Base-by-base conservation (phyloP, 2,329 filamentous ascomycete species). In the Aspergillus clavatus region DNA sequence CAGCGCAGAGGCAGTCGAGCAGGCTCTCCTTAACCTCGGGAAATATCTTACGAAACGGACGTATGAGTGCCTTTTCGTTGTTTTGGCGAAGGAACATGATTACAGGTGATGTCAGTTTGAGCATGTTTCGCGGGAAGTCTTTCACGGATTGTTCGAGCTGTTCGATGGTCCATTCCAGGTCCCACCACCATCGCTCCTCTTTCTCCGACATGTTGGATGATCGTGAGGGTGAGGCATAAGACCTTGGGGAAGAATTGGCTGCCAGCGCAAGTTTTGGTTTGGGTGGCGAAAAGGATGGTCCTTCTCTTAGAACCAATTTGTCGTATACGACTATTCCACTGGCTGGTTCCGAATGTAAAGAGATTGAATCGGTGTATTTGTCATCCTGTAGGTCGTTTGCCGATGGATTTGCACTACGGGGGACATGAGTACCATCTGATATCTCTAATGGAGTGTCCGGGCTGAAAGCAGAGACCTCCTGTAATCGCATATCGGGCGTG, bases 151-250 rank as follows among this genome's bases (percentile, higher is more conserved):
- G 55, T 10, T 69, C 66, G 19, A 70, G 56, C 49, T 69, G 63
- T 24, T 67, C 62, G 1, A 70, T 53, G 4, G 65, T 63, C 67
- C 67, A 70, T 45, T 69, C 66, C 38, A 68, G 62, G 41, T 68
- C 62, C 62, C 65, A 65, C 50, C 59, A 59, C 37, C 62, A 67
- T 27, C 60, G 29, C 23, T 58, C 55, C 18, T 60, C 59, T 27
- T 62, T 59, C 6, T 64, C 59, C 2, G 56, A 58, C 3, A 47
- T 53, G 8, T 50, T 53, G 2, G 63, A 60, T 1, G 51, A 52
- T 2, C 44, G 43, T 4, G 45, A 45, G 4, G 55, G 48, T 11
- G 58, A 56, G 7, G 50, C 38, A 3, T 52, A 47, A 5, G 42
- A 35, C 7, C 47, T 43, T 12, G 48, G 51, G n/a, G 52, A 45